A percentile compares a stretch with the other conserved stretches of the same genome.
These are phyloP conservation scores for Trichoderma sp. DNA, from an alignment of 2,329 filamentous ascomycete species.

Conservation along the genomic window DNA sequence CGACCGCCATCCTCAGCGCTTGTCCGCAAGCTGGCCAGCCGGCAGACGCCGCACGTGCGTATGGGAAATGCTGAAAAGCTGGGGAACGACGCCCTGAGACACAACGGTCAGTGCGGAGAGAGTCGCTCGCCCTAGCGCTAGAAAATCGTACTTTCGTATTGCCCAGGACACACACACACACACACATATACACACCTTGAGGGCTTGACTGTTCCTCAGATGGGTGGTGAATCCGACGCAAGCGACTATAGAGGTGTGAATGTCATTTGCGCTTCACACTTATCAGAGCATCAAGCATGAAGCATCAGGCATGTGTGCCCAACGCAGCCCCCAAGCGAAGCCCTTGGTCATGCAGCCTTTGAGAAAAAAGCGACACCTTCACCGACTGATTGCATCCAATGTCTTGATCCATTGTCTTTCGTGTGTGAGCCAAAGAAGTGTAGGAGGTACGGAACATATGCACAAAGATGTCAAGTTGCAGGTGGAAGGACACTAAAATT, in stretches of 20 bases:
- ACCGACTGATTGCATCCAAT: slow-evolving; percentile 15
- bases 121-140: slow-evolving; percentile 3
- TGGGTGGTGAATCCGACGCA: neutral
- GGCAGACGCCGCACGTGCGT: slow-evolving; percentile 1
- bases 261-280: too few species aligned
- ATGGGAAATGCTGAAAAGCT: neutral
- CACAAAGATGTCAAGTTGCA: too few species aligned
- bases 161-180: neutral
- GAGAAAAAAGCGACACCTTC: neutral
- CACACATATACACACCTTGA: too few species aligned
- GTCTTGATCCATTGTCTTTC: neutral
- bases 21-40: neutral
- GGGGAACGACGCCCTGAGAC: neutral
- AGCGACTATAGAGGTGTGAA: neutral
- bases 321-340: slow-evolving; percentile 11
- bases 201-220: neutral
- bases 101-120: slow-evolving; percentile 8
- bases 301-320: slow-evolving; percentile 15
- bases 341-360: neutral
- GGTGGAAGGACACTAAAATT: too few species aligned
- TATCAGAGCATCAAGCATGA: neutral
- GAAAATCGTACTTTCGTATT: neutral
- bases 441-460: neutral
- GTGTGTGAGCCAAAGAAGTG: neutral
- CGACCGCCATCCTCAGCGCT: neutral